Evolutionary conservation across 2,329 filamentous ascomycete genomes (phyloP).

Genomic region (Epichloe amarillans): DNA sequence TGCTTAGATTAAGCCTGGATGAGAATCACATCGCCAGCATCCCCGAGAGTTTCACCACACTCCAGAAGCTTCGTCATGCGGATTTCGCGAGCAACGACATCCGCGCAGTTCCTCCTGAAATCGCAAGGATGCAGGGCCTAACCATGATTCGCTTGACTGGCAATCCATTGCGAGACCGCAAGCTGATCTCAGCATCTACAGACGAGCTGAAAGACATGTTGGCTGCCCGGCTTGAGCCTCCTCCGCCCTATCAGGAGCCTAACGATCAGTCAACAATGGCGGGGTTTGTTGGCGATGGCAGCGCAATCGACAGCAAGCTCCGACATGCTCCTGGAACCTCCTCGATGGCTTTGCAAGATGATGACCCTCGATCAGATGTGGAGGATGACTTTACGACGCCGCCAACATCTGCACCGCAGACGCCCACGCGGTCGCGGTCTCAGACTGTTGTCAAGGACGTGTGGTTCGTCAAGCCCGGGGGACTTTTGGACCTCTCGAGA

Average conservation of each 20-base stretch:
- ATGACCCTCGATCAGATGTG: conserved; percentile 36
- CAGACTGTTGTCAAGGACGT: conserved; percentile 31
- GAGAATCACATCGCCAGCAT: conserved; percentile 68
- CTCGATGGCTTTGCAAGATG: conserved; percentile 18
- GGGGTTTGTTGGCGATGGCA: conserved; percentile 16
- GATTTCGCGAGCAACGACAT: conserved; percentile 84
- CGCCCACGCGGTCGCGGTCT: conserved; percentile 34
- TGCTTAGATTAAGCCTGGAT: conserved; percentile 62
- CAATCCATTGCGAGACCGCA: conserved; percentile 85
- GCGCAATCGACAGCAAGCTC: conserved; percentile 16
- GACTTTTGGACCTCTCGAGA: conserved; percentile 56
- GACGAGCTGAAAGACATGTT: conserved; percentile 70
- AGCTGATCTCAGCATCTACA: conserved; percentile 66
- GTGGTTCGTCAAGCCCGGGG: conserved; percentile 47
- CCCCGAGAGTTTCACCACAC: conserved; percentile 59
- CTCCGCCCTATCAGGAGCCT: conserved; percentile 27
- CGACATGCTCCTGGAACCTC: background rate
- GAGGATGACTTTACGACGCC: conserved; percentile 44
- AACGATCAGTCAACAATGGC: conserved; percentile 9
- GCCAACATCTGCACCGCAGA: conserved; percentile 38
- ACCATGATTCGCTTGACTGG: conserved; percentile 64
- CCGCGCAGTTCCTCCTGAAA: conserved; percentile 56
- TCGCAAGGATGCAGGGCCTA: conserved; percentile 68
- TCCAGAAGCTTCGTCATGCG: conserved; percentile 57
- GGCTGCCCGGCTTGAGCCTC: conserved; percentile 49